Evolutionary conservation across 1,284 basidiomycete genomes (phyloP), one percentile per base, ranked within the genome.

Genomic region (Leccinum pseudoinsigne): DNA sequence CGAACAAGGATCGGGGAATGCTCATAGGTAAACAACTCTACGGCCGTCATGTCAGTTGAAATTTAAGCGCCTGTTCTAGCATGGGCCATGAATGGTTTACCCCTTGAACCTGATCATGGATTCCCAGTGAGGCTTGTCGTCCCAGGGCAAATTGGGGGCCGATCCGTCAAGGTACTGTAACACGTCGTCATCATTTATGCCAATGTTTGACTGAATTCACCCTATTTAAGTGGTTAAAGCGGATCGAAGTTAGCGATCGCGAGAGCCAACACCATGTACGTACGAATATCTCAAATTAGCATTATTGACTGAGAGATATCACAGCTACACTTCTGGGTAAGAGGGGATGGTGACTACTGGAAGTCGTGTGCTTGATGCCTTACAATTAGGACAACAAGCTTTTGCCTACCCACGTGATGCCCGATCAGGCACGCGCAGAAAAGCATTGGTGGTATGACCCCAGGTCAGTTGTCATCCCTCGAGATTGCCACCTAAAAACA

Each of bases 131-230:
- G 88, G 47, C 66, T 89, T 3, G 79, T 90, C 63, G 79, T 89
- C 2, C 87, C 87, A 1, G 84, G 85, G n/a, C 84, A 86, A 65
- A 88, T 89, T 60, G 87, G 87, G 26, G 87, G 86, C 2, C 76
- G 84, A 31, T 81, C 79, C 21, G 83, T 84, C 9, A 77, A 77
- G 72, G 76, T 77, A 54, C 51, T 36, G 54, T 55, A 9, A 11
- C 4, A 4, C 5, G 28, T 12, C 6, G 26, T 55, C 54, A 8
- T 55, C 54, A 53, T 53, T 10, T n/a, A 0, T 9, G 5, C 12
- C 51, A 11, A 11, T 18, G 23, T 18, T 55, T 55, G 28, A 55
- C 28, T 28, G 10, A 8, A 34, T 18, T n/a, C 28, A 31, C 26
- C 38, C 21, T 23, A 8, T 51, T 5, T 2, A 51, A 89, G 75